Percentiles rank a stretch among this genome's conserved stretches.
Conservation (phyloP, 148 eudicot genomes). For the Nyssa sinensis region DNA sequence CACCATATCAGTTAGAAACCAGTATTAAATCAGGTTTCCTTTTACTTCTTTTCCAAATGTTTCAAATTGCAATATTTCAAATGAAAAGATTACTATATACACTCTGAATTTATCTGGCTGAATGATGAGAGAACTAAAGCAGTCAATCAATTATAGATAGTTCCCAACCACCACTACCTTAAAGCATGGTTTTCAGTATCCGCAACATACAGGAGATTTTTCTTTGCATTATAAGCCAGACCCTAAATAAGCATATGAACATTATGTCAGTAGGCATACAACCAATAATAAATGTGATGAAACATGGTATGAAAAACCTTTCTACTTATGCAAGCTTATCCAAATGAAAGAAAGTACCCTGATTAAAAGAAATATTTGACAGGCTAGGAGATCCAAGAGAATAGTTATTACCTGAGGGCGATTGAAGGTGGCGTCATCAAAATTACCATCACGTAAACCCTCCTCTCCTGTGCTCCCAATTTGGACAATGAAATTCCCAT, state of each 20-base stretch:
- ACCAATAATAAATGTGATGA: constrained; percentile 1
- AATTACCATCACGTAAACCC: constrained; percentile 88
- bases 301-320: not conserved
- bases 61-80: not conserved
- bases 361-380: not conserved
- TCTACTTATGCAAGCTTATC: not conserved
- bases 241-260: constrained; percentile 46
- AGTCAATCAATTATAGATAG: not conserved
- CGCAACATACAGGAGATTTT: constrained; percentile 87
- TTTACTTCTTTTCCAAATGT: not conserved
- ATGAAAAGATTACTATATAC: not conserved
- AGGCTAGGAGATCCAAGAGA: not conserved
- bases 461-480: constrained; percentile 93
- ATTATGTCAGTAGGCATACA: constrained; percentile 4
- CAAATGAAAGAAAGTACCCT: not conserved
- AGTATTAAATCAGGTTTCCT: not conserved
- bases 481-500: constrained; percentile 83
- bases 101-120: not conserved
- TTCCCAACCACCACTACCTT: constrained; percentile 41
- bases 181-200: constrained; percentile 99
- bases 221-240: constrained; percentile 82
- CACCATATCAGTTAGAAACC: not conserved
- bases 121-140: not conserved
- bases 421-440: constrained; percentile 84
- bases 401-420: constrained; percentile 70